Conservation (phyloP, 805 yeast genomes). For the Myxozyma sirexii region DNA sequence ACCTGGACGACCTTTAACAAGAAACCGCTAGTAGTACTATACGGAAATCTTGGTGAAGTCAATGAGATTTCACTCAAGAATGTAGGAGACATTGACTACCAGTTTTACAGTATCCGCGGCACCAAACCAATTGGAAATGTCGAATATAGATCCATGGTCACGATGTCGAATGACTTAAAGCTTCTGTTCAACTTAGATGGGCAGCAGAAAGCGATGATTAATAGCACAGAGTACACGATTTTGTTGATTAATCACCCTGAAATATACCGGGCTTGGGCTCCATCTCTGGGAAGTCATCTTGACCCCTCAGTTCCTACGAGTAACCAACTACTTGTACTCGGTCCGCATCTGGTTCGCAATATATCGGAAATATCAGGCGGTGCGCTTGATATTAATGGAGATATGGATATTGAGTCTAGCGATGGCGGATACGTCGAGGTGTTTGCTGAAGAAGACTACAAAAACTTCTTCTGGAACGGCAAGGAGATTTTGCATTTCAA, state of each 20-base stretch:
- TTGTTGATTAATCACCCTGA: conserved; percentile 21
- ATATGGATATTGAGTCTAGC: conserved; percentile 21
- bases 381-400: conserved; percentile 15
- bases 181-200: conserved; percentile 13
- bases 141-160: neutral
- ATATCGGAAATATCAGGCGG: conserved; percentile 2
- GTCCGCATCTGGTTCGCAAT: conserved; percentile 29
- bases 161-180: conserved; percentile 3
- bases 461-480: conserved; percentile 23
- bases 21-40: conserved; percentile 22
- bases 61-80: conserved; percentile 15
- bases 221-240: conserved; percentile 9
- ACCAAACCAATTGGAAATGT: neutral
- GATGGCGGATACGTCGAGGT: conserved; percentile 16
- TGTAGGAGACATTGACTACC: conserved; percentile 2
- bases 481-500: neutral
- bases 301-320: conserved; percentile 16
- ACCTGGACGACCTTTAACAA: conserved; percentile 23
- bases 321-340: conserved; percentile 20
- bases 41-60: conserved; percentile 23
- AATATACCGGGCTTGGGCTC: conserved; percentile 27
- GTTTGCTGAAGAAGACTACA: conserved; percentile 10
- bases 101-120: conserved; percentile 15
- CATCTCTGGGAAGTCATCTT: conserved; percentile 8
- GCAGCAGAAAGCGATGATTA: conserved; percentile 9